These are phyloP conservation scores for Phytophthora capsici DNA, from an alignment of 352 stramenopile genomes.

Conservation along the genomic window DNA sequence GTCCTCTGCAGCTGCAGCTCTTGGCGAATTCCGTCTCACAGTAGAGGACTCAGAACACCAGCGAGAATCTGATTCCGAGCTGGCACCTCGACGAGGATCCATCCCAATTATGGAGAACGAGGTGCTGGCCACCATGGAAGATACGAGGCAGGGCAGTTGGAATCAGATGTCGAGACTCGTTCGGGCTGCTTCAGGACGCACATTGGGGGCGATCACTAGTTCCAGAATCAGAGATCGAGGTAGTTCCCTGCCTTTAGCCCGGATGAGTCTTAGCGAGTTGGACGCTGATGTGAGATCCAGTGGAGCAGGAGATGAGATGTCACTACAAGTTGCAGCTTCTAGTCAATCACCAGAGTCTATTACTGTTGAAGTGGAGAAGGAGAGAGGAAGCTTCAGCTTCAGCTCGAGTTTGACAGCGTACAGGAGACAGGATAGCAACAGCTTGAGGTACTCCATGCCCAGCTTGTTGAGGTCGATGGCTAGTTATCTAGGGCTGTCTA, in stretches of 20 bases:
- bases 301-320: constrained; percentile 6
- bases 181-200: constrained; percentile 36
- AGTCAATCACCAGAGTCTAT: constrained; percentile 15
- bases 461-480: constrained; percentile 59
- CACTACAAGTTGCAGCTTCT: constrained; percentile 25
- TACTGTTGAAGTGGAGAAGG: constrained; percentile 19
- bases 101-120: constrained; percentile 48
- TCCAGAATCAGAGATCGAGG: constrained; percentile 31
- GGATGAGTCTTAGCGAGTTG: constrained; percentile 26
- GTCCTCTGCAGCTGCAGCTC: constrained; percentile 20
- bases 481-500: constrained; percentile 59
- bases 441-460: constrained; percentile 44
- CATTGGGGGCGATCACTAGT: constrained; percentile 32
- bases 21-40: constrained; percentile 32
- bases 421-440: constrained; percentile 39
- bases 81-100: constrained; percentile 26
- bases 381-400: constrained; percentile 8
- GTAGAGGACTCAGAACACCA: constrained; percentile 21
- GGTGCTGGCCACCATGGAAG: constrained; percentile 25
- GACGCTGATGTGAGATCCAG: constrained; percentile 12
- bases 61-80: constrained; percentile 11
- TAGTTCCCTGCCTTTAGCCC: constrained; percentile 30
- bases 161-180: constrained; percentile 39
- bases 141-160: constrained; percentile 34
- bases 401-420: constrained; percentile 14